Base-by-base conservation (phyloP, 805 yeast species). In the Monosporozyma unispora region DNA sequence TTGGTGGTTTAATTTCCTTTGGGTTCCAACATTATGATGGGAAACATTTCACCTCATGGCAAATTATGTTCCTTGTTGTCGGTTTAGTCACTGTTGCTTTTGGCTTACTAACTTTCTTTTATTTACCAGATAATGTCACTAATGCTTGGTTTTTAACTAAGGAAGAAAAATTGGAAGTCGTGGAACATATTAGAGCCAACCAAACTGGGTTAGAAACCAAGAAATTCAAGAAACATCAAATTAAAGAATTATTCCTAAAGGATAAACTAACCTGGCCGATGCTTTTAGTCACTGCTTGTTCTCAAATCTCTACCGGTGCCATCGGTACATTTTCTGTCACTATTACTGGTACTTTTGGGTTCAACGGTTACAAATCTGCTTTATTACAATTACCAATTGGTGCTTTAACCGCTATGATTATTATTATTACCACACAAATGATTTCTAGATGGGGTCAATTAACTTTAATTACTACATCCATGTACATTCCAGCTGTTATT, bases 311-410 rank as follows among this genome's bases (percentile, higher is more conserved):
- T 8, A 75, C 80, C 1, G 79, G 79, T 43, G 75, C 79, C 4
- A 69, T 78, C 21, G 76, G 77, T 44, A 73, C 79, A 1, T 78
- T 77, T 54, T 75, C 80, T 42, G 74, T 72, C 8, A 73, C 79
- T 0, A 74, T 77, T 41, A 77, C 78, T n/a, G 64, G 66, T 9
- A 69, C 78, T 9, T 76, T 78, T 56, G 81, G 81, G 3, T 78
- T 75, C 54, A 68, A 69, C 45, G 60, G 57, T 42, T 66, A 73
- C 49, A 58, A 70, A 47, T 69, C 80, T 5, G 76, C 80, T 1
- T 59, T 77, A 28, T 62, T 77, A 56, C 82, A 79, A 59, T 70
- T 77, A 68, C 84, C 85, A 3, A 74, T 78, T 38, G 83, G 84
- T 55, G 74, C 66, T 2, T 71, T 77, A 5, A 70, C 77, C 31